Base-by-base conservation (phyloP, 208 protist species). In the Zelonia costaricensis region DNA sequence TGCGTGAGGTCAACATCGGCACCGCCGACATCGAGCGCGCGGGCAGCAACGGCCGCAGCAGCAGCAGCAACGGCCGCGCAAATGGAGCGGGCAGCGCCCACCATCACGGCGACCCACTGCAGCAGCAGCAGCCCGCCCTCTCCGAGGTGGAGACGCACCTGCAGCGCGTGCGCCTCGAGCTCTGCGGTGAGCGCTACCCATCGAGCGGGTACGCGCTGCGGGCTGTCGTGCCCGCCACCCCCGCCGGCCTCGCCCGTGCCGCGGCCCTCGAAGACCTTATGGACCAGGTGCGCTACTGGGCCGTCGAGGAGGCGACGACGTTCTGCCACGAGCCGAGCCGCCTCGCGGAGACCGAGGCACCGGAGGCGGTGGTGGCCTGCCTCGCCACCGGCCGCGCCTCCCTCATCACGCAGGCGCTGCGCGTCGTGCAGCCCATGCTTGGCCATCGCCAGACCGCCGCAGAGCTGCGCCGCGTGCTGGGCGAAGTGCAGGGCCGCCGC, bases 271-370 rank as follows among this genome's bases (percentile, higher is more conserved):
- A 69, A n/a, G 84, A 90, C 42, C 36, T 68, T 15, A 57, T 94
- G 23, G 80, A 88, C 38, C 76, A 83, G 52, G 52, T 94, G 25
- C 62, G 69, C 25, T 85, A 85, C 52, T 94, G 88, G 84, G 82
- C 82, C 12, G 42, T 83, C 16, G 88, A 92, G 59, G 88, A 94
- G 56, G 71, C 62, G 2, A 65, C 62, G 18, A 83, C 69, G 1
- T 86, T 87, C 58, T 30, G 43, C 8, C 45, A 62, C 9, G 60
- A 83, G 59, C 82, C 83, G 4, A 91, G 87, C 61, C 45, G 54
- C 31, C 71, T 94, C 6, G 78, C 84, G 1, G 60, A 86, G 63
- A 73, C 68, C 22, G 78, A 76, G 43, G 82, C 76, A 16, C 84
- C 87, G 20, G 72, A 80, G 39, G 76, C 73, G 15, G 55, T 89